phyloP scores from a whole-genome alignment of 1,284 basidiomycete genomes.

The Sporisorium exsertum region DNA sequence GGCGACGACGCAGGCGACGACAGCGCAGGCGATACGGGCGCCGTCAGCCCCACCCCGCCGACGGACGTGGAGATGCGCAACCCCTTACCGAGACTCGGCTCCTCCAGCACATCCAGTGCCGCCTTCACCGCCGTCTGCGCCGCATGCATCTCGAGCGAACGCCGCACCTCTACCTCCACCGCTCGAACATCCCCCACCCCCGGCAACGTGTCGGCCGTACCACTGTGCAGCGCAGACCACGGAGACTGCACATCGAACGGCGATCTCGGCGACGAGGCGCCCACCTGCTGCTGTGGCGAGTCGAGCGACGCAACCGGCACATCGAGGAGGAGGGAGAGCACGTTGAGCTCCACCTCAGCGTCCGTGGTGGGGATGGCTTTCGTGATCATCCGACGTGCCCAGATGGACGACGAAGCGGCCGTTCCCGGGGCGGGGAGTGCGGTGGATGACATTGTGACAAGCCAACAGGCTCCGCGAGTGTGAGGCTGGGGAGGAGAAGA shows the following conservation, averaged over 20 bases:
- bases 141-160: constrained; percentile 42
- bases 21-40: constrained; percentile 26
- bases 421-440: constrained; percentile 5
- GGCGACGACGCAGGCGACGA: constrained; percentile 26
- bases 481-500: no score
- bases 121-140: constrained; percentile 47
- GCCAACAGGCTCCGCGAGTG: no score
- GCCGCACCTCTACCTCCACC: no score
- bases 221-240: no score
- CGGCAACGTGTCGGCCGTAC: no score
- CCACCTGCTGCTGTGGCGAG: background rate
- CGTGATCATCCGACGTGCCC: constrained; percentile 38
- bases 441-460: constrained; percentile 28
- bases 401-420: constrained; percentile 26
- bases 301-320: constrained; percentile 6
- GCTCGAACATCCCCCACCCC: no score
- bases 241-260: no score
- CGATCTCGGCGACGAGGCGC: no score
- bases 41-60: background rate
- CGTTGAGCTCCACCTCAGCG: constrained; percentile 40
- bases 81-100: constrained; percentile 9
- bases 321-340: constrained; percentile 38
- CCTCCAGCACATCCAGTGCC: constrained; percentile 40
- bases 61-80: constrained; percentile 18
- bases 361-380: constrained; percentile 18